phyloP scores from a whole-genome alignment of 495 filamentous ascomycete species.

The Rusavskia elegans region DNA sequence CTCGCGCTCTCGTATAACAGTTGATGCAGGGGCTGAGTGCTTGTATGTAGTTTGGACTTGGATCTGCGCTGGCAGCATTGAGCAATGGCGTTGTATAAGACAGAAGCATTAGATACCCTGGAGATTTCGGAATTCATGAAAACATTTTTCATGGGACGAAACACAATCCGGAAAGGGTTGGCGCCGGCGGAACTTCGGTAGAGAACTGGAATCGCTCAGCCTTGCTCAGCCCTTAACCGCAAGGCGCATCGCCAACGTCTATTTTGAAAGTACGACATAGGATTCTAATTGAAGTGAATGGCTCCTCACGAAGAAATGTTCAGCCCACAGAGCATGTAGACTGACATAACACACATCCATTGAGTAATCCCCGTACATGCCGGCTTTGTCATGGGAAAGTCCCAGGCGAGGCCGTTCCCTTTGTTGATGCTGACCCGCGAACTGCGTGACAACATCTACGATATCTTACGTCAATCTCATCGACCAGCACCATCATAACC shows the following conservation, averaged over 20 bases:
- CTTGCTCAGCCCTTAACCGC: no score
- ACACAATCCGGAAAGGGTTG: no score
- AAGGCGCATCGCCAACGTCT: no score
- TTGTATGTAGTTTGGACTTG: not conserved
- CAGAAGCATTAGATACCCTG: not conserved
- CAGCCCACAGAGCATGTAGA: no score
- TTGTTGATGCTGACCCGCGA: not conserved
- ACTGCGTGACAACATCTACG: not conserved
- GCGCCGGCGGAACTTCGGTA: no score
- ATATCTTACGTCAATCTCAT: not conserved
- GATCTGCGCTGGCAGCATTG: not conserved
- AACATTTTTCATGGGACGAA: no score
- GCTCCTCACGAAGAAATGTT: no score
- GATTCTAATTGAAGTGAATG: no score
- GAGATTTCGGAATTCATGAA: no score
- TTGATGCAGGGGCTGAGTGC: not conserved
- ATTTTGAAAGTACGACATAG: no score
- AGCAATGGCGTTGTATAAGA: not conserved
- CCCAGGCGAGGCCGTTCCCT: not conserved
- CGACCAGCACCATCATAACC: not conserved
- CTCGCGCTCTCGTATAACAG: not conserved
- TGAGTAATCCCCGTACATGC: not conserved
- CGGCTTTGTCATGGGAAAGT: not conserved
- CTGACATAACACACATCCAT: no score
- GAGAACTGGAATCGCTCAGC: no score